Evolutionary conservation across 1,284 basidiomycete species (phyloP).

Genomic region (Cutaneotrichosporon sp.): DNA sequence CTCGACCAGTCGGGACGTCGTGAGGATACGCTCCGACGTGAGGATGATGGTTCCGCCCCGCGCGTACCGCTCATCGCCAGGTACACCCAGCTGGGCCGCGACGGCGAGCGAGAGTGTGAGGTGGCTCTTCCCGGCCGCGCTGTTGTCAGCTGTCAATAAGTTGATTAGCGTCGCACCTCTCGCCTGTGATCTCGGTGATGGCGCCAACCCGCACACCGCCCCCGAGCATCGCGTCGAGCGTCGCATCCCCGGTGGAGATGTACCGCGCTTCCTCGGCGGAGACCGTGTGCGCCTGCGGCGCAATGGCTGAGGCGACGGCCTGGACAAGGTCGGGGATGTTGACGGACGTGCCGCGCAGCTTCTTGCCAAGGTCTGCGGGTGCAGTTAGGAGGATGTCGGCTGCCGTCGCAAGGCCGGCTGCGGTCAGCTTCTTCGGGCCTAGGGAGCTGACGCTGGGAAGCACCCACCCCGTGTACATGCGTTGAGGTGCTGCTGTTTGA

Average conservation of each 20-base stretch:
- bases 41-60: slow-evolving; percentile 60
- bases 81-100: slow-evolving; percentile 58
- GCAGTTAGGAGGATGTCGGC: slow-evolving; percentile 43
- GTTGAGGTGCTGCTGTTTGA: slow-evolving; percentile 23
- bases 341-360: slow-evolving; percentile 19
- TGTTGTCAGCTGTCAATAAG: slow-evolving; percentile 39
- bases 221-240: slow-evolving; percentile 62
- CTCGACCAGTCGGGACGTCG: slow-evolving; percentile 58
- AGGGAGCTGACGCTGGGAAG: too few species aligned
- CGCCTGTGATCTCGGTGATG: slow-evolving; percentile 79
- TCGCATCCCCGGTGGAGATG: slow-evolving; percentile 61
- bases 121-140: slow-evolving; percentile 83
- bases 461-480: slow-evolving; percentile 35
- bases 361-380: slow-evolving; percentile 32
- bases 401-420: slow-evolving; percentile 33
- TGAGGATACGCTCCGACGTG: slow-evolving; percentile 65
- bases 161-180: slow-evolving; percentile 58
- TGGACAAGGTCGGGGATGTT: slow-evolving; percentile 21
- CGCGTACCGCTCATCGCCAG: not conserved
- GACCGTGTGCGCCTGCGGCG: slow-evolving; percentile 20
- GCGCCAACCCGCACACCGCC: slow-evolving; percentile 70
- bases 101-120: slow-evolving; percentile 72
- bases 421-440: too few species aligned
- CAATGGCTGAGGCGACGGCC: slow-evolving; percentile 24
- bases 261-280: slow-evolving; percentile 13